phyloP scores from a whole-genome alignment of 345 rosid genomes.

The Excoecaria cochinchinensis region DNA sequence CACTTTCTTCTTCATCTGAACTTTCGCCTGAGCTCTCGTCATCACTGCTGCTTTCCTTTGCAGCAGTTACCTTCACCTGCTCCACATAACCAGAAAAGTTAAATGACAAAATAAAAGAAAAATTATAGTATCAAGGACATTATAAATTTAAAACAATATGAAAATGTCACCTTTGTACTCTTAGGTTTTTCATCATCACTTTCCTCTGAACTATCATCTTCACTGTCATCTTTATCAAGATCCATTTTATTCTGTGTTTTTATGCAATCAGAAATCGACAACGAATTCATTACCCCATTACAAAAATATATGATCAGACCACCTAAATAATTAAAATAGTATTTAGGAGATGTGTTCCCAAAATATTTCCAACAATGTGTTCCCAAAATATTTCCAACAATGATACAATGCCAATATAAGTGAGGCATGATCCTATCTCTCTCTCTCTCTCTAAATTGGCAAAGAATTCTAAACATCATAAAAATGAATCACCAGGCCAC shows the following conservation, averaged over 20 bases:
- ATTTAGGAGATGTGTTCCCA: too few relatives aligned
- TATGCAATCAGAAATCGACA: not conserved
- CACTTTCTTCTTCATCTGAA: slow-evolving; percentile 46
- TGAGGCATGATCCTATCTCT: too few relatives aligned
- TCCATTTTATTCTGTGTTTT: slow-evolving; percentile 27
- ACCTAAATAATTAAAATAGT: not conserved
- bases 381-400: too few relatives aligned
- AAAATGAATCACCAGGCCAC: too few relatives aligned
- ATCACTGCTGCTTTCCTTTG: slow-evolving; percentile 30
- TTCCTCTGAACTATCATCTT: slow-evolving; percentile 41
- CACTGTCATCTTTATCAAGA: slow-evolving; percentile 41
- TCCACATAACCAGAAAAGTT: not conserved
- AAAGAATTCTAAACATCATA: too few relatives aligned
- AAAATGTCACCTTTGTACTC: slow-evolving; percentile 39
- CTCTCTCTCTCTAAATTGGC: too few relatives aligned
- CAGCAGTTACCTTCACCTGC: slow-evolving; percentile 29
- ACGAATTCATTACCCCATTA: not conserved
- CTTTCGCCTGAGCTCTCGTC: slow-evolving; percentile 19
- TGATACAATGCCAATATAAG: too few relatives aligned
- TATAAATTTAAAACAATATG: not conserved
- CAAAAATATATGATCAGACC: not conserved
- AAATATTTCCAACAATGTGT: too few relatives aligned
- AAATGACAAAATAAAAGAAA: not conserved
- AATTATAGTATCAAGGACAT: not conserved
- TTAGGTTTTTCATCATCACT: slow-evolving; percentile 49